phyloP scores from a whole-genome alignment of 345 rosid genomes.

The Lepidium africanum region DNA sequence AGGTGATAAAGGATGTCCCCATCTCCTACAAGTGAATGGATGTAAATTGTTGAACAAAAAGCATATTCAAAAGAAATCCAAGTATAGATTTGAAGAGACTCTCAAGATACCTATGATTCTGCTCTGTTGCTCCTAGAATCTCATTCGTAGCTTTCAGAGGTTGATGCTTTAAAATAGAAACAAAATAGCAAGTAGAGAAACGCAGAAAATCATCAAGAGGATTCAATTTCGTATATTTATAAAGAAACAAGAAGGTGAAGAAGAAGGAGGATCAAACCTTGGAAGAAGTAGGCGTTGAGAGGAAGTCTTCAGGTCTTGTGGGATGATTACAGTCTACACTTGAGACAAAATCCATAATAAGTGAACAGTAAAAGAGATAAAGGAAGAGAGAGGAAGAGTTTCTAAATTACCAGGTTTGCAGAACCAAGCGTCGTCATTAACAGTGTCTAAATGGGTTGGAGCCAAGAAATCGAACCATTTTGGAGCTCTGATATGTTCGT shows the following conservation, averaged over 20 bases:
- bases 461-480: constrained; percentile 78
- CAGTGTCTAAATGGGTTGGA: constrained; percentile 18
- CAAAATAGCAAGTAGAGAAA: not conserved
- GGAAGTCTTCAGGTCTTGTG: constrained; percentile 64
- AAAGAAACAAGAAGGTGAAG: constrained; percentile 9
- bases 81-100: not conserved
- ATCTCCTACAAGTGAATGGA: constrained; percentile 35
- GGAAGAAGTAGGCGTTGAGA: constrained; percentile 39
- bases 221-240: not conserved
- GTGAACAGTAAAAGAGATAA: not conserved
- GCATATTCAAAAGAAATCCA: not conserved
- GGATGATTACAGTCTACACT: constrained; percentile 81
- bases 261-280: constrained; percentile 16
- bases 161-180: constrained; percentile 8
- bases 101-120: constrained; percentile 21
- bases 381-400: not conserved
- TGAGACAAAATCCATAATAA: not conserved
- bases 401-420: constrained; percentile 60
- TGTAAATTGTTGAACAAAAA: not conserved
- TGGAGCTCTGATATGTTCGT: constrained; percentile 84
- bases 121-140: not conserved
- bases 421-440: constrained; percentile 66
- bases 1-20: constrained; percentile 40
- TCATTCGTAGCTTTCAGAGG: not conserved
- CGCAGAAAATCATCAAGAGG: not conserved